Conservation (phyloP, 257 asterid genomes). For the Solanum raphanifolium region DNA sequence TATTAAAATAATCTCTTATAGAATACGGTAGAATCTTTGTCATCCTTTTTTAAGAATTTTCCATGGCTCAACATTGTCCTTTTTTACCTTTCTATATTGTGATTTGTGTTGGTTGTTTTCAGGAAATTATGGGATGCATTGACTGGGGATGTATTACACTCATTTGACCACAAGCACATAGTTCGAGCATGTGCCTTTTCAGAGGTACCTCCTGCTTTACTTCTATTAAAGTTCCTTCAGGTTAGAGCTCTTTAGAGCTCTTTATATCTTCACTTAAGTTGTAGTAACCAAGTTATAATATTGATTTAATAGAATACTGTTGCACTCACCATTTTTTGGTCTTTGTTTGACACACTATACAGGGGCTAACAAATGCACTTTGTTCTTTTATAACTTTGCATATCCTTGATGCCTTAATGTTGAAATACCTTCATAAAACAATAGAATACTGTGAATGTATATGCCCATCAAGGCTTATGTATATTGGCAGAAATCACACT, state of each 20-base stretch:
- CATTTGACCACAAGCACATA: constrained; percentile 96
- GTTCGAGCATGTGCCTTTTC: constrained; percentile 95
- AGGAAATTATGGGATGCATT: constrained; percentile 98
- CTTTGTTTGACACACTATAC: background rate
- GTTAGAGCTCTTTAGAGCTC: background rate
- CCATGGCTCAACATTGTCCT: background rate
- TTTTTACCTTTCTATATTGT: background rate
- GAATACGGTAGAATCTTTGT: background rate
- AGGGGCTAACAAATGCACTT: background rate
- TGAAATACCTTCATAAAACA: background rate
- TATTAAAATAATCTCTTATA: background rate
- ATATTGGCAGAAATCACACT: background rate
- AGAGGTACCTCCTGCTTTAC: constrained; percentile 40
- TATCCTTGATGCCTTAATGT: background rate
- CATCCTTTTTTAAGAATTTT: background rate
- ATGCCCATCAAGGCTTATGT: background rate
- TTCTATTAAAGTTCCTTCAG: background rate
- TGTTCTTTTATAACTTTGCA: background rate
- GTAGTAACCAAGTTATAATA: background rate
- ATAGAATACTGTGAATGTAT: background rate
- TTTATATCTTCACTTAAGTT: background rate
- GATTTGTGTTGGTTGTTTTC: constrained; percentile 20
- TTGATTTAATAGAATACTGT: background rate
- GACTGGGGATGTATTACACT: constrained; percentile 83
- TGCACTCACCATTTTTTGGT: background rate